phyloP scores from a whole-genome alignment of 1,284 basidiomycete species.

The Microbotryum silenes-acaulis region DNA sequence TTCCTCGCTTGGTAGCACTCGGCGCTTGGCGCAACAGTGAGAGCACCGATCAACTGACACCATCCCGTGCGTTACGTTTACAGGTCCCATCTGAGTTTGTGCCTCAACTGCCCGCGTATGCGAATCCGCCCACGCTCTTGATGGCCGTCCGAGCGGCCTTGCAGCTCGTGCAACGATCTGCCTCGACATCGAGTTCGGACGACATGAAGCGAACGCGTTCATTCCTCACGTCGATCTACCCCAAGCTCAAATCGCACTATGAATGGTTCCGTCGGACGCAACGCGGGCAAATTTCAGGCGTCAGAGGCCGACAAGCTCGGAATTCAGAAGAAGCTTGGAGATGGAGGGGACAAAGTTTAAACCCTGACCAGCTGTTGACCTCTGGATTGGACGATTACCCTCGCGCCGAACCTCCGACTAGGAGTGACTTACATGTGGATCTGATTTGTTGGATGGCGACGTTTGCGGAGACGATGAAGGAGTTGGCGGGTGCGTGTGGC shows the following conservation, averaged over 20 bases:
- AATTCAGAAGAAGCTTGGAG: conserved; percentile 83
- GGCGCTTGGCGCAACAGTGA: too few relatives aligned
- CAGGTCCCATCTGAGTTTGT: conserved; percentile 81
- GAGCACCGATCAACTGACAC: too few relatives aligned
- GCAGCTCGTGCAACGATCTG: too few relatives aligned
- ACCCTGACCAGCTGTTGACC: conserved; percentile 71
- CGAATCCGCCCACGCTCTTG: conserved; percentile 85
- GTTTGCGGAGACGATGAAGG: conserved; percentile 79
- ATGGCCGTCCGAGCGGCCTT: conserved; percentile 68
- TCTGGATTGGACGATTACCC: conserved; percentile 95
- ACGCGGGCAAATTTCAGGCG: conserved; percentile 73
- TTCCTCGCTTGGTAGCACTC: too few relatives aligned
- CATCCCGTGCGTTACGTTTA: too few relatives aligned
- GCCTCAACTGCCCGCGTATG: conserved; percentile 83
- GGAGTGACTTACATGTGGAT: conserved; percentile 86
- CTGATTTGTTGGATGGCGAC: conserved; percentile 92
- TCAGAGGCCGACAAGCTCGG: conserved; percentile 70
- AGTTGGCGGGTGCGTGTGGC: conserved; percentile 75
- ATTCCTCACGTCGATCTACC: conserved; percentile 72
- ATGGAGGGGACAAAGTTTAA: conserved; percentile 72
- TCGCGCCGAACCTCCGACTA: conserved; percentile 66
- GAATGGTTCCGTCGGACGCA: conserved; percentile 93
- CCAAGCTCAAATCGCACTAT: conserved; percentile 77
- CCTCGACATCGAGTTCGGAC: too few relatives aligned
- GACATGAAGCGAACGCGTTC: too few relatives aligned